Evolutionary conservation across 495 filamentous ascomycete genomes (phyloP), one percentile per base, ranked within the genome.

Genomic region (Zalerion maritima): DNA sequence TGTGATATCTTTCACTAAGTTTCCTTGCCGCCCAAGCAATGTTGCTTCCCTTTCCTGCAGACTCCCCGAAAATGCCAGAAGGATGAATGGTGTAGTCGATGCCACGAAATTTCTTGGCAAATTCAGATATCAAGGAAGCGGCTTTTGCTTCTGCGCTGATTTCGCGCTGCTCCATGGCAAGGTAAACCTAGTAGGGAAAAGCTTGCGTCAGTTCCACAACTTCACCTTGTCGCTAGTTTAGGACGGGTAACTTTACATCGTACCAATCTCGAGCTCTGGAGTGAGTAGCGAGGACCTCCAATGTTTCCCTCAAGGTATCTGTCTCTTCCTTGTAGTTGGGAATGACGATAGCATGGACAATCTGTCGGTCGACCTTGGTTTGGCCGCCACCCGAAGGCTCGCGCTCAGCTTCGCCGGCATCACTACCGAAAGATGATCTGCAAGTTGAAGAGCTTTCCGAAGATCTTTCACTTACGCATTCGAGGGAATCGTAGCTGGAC

Each of bases 101-200:
- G 34, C 56, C 58, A 14, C 64, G 67, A 35, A 79, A 79, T 29
- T 59, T 64, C 34, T 63, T 68, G 29, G 60, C 51, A 35, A 71
- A 78, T 28, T 58, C 55, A 5, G 62, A 55, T 12, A 69, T 52
- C 10, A 78, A 46, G 2, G 47, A 52, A 29, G 50, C 39, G 9
- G 73, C 72, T 47, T 77, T 78, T 16, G 57, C 46, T 15, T 60
- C 50, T 8, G 58, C 57, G 16, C 61, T 52, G 25, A 38, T 39
- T 43, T 79, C 73, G 27, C 73, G 64, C 27, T 67, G 51, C 37
- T 79, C 74, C 73, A 79, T 77, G n/a, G 72, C 74, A n/a, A 79
- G 58, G 43, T 69, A 75, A 26, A 79, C 52, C 73, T 79, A 42
- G 14, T 31, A 6, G 21, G 4, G 14, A 36, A 29, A 26, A 11